Evolutionary conservation across 2,329 filamentous ascomycete genomes (phyloP).

Genomic region (Onygenales sp.): DNA sequence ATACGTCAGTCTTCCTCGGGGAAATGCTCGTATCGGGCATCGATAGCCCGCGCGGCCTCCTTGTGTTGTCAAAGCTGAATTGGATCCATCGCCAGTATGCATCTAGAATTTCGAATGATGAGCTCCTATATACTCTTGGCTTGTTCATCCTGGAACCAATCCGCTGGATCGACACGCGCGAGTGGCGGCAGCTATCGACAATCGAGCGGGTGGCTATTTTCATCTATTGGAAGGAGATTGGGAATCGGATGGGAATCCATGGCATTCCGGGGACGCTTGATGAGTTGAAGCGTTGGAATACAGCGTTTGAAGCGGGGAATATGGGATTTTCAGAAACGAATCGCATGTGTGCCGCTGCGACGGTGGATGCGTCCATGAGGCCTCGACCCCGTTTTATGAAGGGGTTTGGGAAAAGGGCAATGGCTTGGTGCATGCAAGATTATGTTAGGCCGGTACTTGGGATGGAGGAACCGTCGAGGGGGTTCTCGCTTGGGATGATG

Average conservation of each 20-base stretch:
- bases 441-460: background rate
- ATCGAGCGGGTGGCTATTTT: conserved; percentile 55
- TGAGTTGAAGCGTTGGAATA: background rate
- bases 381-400: background rate
- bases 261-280: background rate
- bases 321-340: background rate
- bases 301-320: background rate
- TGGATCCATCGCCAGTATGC: conserved; percentile 46
- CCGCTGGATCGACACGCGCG: conserved; percentile 49
- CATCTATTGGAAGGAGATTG: conserved; percentile 53
- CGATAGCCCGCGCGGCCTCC: conserved; percentile 28
- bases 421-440: background rate
- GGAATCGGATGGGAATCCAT: conserved; percentile 57
- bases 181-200: conserved; percentile 55
- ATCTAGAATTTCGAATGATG: conserved; percentile 46
- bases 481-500: background rate
- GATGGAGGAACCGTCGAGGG: background rate
- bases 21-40: conserved; percentile 32
- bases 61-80: conserved; percentile 50
- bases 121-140: conserved; percentile 50
- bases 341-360: background rate
- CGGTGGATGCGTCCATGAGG: background rate
- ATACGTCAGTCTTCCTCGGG: conserved; percentile 37
- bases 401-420: background rate
- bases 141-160: conserved; percentile 53